These are phyloP conservation scores for Alternaria sp. DNA, from an alignment of 2,329 filamentous ascomycete species.

Conservation along the genomic window DNA sequence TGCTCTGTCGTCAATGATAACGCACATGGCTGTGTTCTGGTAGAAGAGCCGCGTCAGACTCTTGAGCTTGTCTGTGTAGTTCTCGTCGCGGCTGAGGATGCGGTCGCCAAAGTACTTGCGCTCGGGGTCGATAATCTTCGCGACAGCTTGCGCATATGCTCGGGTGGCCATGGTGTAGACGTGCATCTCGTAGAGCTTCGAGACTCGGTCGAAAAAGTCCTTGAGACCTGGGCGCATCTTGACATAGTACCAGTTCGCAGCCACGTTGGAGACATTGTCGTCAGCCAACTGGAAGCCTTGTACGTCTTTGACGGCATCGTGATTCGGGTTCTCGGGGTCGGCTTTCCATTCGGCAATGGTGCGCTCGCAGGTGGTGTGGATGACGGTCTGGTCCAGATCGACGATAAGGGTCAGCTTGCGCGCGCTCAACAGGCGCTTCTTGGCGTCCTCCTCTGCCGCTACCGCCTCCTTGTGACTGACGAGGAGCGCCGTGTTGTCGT, in stretches of 20 bases:
- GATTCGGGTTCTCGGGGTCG: slow-evolving; percentile 86
- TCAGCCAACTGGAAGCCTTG: slow-evolving; percentile 87
- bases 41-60: slow-evolving; percentile 90
- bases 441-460: slow-evolving; percentile 83
- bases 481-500: slow-evolving; percentile 85
- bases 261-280: slow-evolving; percentile 58
- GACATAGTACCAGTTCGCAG: slow-evolving; percentile 83
- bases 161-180: slow-evolving; percentile 99
- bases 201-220: slow-evolving; percentile 78
- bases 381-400: slow-evolving; percentile 97
- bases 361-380: slow-evolving; percentile 95
- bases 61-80: slow-evolving; percentile 90
- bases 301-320: slow-evolving; percentile 88
- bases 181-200: slow-evolving; percentile 88
- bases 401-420: slow-evolving; percentile 92
- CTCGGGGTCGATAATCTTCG: slow-evolving; percentile 89
- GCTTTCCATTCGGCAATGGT: slow-evolving; percentile 95
- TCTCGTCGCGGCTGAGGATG: slow-evolving; percentile 96
- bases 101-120: slow-evolving; percentile 90
- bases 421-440: slow-evolving; percentile 78
- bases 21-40: slow-evolving; percentile 97
- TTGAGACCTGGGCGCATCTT: slow-evolving; percentile 89
- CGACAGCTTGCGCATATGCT: slow-evolving; percentile 92
- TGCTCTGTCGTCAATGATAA: slow-evolving; percentile 95
- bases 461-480: slow-evolving; percentile 84